A percentile compares a stretch with the other conserved stretches of the same genome.
Conservation (phyloP, 768 basidiomycete genomes). For the Tricholoma hemisulphureum region DNA sequence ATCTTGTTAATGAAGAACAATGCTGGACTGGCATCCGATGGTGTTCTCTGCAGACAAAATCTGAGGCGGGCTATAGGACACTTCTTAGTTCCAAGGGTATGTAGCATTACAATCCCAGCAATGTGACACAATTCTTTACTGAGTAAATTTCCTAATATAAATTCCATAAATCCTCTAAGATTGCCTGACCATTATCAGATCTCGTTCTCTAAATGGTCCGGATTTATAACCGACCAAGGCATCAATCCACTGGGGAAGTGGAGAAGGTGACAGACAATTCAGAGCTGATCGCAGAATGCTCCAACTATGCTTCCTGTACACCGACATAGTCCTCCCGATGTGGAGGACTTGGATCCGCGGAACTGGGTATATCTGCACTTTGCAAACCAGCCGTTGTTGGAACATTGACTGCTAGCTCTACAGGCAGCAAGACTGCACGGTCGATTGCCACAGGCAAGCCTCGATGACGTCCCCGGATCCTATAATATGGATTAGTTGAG, state of each 20-base stretch:
- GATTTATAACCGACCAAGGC: no score
- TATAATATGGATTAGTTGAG: conserved; percentile 12
- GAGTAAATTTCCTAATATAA: no score
- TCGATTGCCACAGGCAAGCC: conserved; percentile 69
- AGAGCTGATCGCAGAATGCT: no score
- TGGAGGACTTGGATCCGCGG: not conserved
- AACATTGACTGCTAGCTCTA: conserved; percentile 22
- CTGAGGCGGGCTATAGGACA: not conserved
- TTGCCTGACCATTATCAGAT: no score
- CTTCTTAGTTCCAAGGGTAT: not conserved
- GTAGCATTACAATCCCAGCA: no score
- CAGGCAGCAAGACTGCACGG: conserved; percentile 47
- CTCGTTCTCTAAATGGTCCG: no score
- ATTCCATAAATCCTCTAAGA: no score
- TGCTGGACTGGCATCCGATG: conserved; percentile 24
- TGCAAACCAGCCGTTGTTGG: not conserved
- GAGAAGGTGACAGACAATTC: no score
- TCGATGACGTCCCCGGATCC: conserved; percentile 70
- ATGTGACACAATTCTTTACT: no score
- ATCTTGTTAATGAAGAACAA: conserved; percentile 12
- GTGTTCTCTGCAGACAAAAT: no score
- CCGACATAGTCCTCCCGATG: not conserved
- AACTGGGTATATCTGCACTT: not conserved
- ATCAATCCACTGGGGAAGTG: no score
- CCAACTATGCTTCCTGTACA: not conserved